Evolutionary conservation across 1,284 basidiomycete species (phyloP), one percentile per base, ranked within the genome.

Genomic region (Heterobasidion annosum): DNA sequence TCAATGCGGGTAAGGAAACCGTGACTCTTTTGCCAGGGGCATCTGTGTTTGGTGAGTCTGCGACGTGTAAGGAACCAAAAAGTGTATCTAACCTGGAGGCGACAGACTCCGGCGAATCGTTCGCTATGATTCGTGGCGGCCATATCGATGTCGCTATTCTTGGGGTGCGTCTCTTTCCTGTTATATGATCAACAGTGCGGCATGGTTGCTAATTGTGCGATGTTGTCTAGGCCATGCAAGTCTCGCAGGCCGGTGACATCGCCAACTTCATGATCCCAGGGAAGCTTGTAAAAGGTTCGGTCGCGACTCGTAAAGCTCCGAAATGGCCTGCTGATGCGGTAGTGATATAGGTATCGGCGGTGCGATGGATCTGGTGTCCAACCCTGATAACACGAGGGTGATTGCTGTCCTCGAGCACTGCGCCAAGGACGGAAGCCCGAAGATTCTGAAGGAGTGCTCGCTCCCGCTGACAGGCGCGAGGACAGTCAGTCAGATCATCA

Each of bases 211-310:
- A 8, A 61, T 33, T 34, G 37, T 13, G 7, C 16, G 51, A 15
- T 46, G 56, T 56, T 43, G 12, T 37, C 9, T 58, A 91, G 88
- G 93, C 95, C 2, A 93, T 98, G 85, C 88, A 98, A 77, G 94
- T 98, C 51, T 93, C 92, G 1, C 83, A 88, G 61, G 84, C 84
- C 19, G 96, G 95, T 56, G 94, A 98, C 67, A 88, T 98, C 58
- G 95, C 96, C 51, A 98, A 98, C 75, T 98, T 92, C 68, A 98
- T 97, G 93, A 93, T 98, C 62, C 94, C 94, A 13, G 91, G 92
- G 34, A 93, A 95, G 72, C 81, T 95, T 66, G 83, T 93, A 49
- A 93, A 93, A 76, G 91, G 90, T 78, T 59, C 25, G 65, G 49
- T 6, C 32, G 32, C n/a, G 50, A 52, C 8, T n/a, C 47, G 16